Evolutionary conservation across 371 early-diverging fungal genomes (phyloP), one percentile per base, ranked within the genome.

Genomic region (Mucor plumbeus): DNA sequence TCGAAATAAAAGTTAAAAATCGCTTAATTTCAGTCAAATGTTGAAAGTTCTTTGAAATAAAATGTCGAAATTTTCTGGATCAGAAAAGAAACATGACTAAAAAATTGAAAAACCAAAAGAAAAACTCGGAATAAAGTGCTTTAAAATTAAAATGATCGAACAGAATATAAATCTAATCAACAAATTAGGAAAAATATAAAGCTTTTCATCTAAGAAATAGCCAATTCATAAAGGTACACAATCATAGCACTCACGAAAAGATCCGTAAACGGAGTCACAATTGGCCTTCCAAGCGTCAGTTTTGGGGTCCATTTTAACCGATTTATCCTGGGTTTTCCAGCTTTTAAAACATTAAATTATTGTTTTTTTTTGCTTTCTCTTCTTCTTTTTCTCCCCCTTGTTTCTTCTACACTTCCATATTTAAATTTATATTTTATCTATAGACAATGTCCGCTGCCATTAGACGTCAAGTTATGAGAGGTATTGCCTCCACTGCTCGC

Each of bases 391-490:
- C 36, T 41, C 43, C 59, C 59, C 65, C 53, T 33, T 43, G 44
- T 54, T 41, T 50, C 47, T 56, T 53, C 47, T 47, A 44, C 50
- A 19, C 47, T 10, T 50, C 33, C 21, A 40, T 63, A 41, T 44
- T 61, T 26, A 7, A 55, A 57, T 56, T 48, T 57, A 19, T 19
- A 34, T n/a, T 38, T 9, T 11, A 38, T 38, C 11, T 40, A 54
- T 57, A 62, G 48, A 70, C 50, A 14, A 70, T 70, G 68, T 70
- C 65, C 62, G 75, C 77, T 72, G 75, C 74, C 68, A 77, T 79
- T 64, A 71, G 83, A 77, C 83, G 83, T 67, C 83, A 80, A 68
- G 65, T 83, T 38, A 68, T 79, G 64, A 78, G 81, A 77, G 72
- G 76, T 35, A 58, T 80, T 67, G 55, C 73, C 68, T 70, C 79